A percentile compares a stretch with the other conserved stretches of the same genome.
Conservation (phyloP, 106 monocot species). For the Platanthera guangdongensis region DNA sequence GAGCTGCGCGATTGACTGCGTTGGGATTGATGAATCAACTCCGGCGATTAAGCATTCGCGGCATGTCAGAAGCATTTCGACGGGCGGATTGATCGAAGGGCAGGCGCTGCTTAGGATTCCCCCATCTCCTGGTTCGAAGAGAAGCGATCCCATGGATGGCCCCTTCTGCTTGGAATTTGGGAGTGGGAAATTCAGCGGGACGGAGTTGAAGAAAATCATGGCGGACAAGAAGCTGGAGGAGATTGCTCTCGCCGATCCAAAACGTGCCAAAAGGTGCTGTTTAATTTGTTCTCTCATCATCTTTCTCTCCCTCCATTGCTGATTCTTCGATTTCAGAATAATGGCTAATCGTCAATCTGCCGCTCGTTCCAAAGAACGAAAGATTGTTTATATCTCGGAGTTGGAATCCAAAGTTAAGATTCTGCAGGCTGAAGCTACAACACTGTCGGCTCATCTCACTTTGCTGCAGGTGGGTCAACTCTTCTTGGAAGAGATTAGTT, state of each 20-base stretch:
- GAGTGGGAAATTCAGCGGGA: constrained; percentile 43
- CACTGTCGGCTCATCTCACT: constrained; percentile 73
- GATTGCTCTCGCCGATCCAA: constrained; percentile 43
- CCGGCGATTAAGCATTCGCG: constrained; percentile 4
- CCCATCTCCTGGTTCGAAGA: constrained; percentile 23
- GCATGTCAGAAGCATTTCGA: constrained; percentile 40
- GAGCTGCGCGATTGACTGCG: constrained; percentile 10
- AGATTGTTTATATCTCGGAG: constrained; percentile 67
- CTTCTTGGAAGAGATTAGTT: background rate
- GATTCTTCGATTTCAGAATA: constrained; percentile 28
- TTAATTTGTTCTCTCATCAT: background rate
- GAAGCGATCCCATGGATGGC: constrained; percentile 16
- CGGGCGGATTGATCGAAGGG: constrained; percentile 50
- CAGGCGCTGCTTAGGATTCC: constrained; percentile 1
- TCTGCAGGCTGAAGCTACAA: constrained; percentile 72
- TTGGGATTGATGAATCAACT: background rate
- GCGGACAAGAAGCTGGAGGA: constrained; percentile 50
- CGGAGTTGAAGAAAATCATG: constrained; percentile 60
- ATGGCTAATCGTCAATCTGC: constrained; percentile 78
- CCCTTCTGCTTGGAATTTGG: constrained; percentile 44
- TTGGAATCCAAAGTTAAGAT: constrained; percentile 73
- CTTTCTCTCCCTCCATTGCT: background rate
- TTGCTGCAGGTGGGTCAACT: constrained; percentile 44
- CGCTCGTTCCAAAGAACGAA: constrained; percentile 77
- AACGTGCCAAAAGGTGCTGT: constrained; percentile 41